Conservation (phyloP, 805 yeast species). For the Hanseniaspora clermontiae region DNA sequence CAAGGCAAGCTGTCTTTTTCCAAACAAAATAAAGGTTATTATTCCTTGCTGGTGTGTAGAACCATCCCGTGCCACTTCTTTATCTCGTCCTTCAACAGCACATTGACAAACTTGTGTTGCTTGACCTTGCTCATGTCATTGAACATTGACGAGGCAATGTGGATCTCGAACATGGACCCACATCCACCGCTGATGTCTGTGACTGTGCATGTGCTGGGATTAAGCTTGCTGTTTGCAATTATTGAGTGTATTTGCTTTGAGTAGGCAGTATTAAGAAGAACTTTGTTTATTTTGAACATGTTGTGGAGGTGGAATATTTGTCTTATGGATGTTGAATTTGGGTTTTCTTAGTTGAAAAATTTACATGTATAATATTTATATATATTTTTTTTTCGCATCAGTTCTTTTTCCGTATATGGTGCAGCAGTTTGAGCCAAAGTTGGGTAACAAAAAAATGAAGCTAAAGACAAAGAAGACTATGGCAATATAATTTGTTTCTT, state of each 20-base stretch:
- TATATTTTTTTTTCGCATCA: too few relatives aligned
- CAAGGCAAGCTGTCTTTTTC: too few relatives aligned
- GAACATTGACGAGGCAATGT: conserved; percentile 58
- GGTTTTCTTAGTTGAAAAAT: too few relatives aligned
- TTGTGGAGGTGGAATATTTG: background rate
- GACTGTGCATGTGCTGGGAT: conserved; percentile 54
- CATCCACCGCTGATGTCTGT: conserved; percentile 89
- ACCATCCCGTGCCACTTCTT: conserved; percentile 91
- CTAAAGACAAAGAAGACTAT: too few relatives aligned
- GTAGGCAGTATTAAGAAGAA: background rate
- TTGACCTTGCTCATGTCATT: conserved; percentile 73
- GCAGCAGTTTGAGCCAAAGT: too few relatives aligned
- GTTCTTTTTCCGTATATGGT: too few relatives aligned
- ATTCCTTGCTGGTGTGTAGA: conserved; percentile 53
- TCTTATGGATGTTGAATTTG: too few relatives aligned
- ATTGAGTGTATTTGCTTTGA: conserved; percentile 37
- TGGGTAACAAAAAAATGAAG: too few relatives aligned
- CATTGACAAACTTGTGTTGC: conserved; percentile 85
- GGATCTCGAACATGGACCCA: conserved; percentile 93
- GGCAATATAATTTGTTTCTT: too few relatives aligned
- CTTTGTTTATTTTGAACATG: conserved; percentile 2
- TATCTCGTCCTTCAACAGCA: conserved; percentile 69
- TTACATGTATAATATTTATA: too few relatives aligned
- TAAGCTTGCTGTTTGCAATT: conserved; percentile 41
- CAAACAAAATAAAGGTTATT: conserved; percentile 3